Conservation (phyloP, 2,329 filamentous ascomycete genomes). For the Hymenoscyphus scutula region DNA sequence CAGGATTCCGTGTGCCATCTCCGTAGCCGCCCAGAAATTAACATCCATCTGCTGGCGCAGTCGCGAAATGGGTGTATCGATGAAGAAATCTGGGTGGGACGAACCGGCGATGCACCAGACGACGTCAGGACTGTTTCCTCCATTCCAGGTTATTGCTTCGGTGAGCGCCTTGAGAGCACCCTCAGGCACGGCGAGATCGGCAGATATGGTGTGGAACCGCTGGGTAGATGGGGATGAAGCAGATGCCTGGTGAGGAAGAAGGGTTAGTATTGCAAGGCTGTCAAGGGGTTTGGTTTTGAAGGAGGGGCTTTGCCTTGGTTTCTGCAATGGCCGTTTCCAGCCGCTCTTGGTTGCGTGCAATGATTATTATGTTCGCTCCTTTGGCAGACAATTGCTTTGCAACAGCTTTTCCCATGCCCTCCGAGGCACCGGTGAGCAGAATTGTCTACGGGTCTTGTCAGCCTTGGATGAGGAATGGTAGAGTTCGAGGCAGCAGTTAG, state of each 20-base stretch:
- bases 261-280: slow-evolving; percentile 13
- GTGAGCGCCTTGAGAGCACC: slow-evolving; percentile 69
- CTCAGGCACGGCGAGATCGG: slow-evolving; percentile 70
- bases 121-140: slow-evolving; percentile 69
- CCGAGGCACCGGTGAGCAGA: slow-evolving; percentile 85
- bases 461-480: not conserved
- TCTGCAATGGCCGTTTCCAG: slow-evolving; percentile 67
- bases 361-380: slow-evolving; percentile 83
- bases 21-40: slow-evolving; percentile 84
- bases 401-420: slow-evolving; percentile 82
- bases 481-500: not conserved
- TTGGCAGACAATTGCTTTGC: slow-evolving; percentile 73
- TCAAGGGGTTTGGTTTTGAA: not conserved
- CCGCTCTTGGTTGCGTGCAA: slow-evolving; percentile 74
- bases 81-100: slow-evolving; percentile 71
- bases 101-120: slow-evolving; percentile 89
- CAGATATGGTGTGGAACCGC: slow-evolving; percentile 78
- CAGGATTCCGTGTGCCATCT: slow-evolving; percentile 79
- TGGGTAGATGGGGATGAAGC: slow-evolving; percentile 67
- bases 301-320: slow-evolving; percentile 53
- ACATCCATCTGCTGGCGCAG: slow-evolving; percentile 82
- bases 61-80: slow-evolving; percentile 66
- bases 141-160: slow-evolving; percentile 77
- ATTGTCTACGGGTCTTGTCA: slow-evolving; percentile 61
- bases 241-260: slow-evolving; percentile 48